These are phyloP conservation scores for Ceratobasidium sp. DNA, from an alignment of 1,284 basidiomycete genomes.

Conservation along the genomic window DNA sequence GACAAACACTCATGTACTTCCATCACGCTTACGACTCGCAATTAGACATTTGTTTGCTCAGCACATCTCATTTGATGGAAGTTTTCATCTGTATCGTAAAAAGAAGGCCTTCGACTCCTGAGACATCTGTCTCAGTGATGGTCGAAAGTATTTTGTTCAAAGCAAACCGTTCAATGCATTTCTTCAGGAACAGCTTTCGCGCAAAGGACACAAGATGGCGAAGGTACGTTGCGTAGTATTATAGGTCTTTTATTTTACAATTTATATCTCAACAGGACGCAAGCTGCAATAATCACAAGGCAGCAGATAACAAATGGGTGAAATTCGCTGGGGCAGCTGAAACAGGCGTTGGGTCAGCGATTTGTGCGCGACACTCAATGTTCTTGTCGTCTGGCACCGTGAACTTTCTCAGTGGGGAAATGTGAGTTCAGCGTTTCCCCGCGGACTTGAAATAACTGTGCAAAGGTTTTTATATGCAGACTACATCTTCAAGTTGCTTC, in stretches of 20 bases:
- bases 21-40: too few relatives aligned
- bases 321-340: not conserved
- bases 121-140: constrained; percentile 12
- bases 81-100: not conserved
- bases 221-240: too few relatives aligned
- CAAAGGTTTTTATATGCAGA: not conserved
- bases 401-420: not conserved
- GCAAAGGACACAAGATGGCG: too few relatives aligned
- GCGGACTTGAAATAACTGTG: not conserved
- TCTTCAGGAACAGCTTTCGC: too few relatives aligned
- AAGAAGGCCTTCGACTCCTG: not conserved
- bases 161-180: not conserved
- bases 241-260: too few relatives aligned
- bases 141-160: constrained; percentile 17
- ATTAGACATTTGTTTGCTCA: not conserved
- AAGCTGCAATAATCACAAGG: constrained; percentile 13
- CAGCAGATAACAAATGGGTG: not conserved
- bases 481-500: not conserved
- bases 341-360: not conserved
- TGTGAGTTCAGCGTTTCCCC: not conserved
- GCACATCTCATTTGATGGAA: constrained; percentile 24
- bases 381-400: constrained; percentile 3
- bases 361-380: not conserved
- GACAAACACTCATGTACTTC: too few relatives aligned
- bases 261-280: not conserved